These are phyloP conservation scores for Erysimum pusillum DNA, from an alignment of 441 rosid species.

Conservation along the genomic window DNA sequence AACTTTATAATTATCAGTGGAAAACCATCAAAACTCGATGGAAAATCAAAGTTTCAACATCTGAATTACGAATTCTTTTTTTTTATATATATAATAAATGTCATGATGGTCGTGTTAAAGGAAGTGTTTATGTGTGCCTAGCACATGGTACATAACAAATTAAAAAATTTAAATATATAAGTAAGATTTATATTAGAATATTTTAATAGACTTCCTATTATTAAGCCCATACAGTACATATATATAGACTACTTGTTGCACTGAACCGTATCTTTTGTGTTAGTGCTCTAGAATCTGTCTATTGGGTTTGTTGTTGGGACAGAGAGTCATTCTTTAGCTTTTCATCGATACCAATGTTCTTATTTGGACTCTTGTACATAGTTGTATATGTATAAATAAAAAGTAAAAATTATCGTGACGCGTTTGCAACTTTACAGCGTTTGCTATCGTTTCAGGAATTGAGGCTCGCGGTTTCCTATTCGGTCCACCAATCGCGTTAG, in stretches of 20 bases:
- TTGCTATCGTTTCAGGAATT: constrained; percentile 64
- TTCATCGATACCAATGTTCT: constrained; percentile 15
- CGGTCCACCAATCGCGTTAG: constrained; percentile 96
- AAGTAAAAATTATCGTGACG: neutral
- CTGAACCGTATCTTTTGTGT: constrained; percentile 34
- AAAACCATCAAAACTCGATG: neutral
- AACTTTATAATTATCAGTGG: neutral
- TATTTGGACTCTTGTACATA: neutral
- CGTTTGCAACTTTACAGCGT: neutral
- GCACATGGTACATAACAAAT: constrained; percentile 16
- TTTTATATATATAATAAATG: neutral
- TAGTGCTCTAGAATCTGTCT: constrained; percentile 45
- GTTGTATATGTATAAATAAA: neutral
- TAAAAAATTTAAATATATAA: neutral
- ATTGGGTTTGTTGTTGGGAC: constrained; percentile 45
- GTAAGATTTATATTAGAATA: neutral
- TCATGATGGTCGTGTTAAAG: neutral
- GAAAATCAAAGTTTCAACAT: neutral
- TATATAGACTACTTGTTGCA: constrained; percentile 25
- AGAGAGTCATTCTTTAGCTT: constrained; percentile 22
- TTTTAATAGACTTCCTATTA: neutral
- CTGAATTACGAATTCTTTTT: neutral
- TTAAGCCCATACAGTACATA: constrained; percentile 3
- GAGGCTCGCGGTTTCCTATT: constrained; percentile 98
- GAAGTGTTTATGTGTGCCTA: constrained; percentile 27